Evolutionary conservation across 768 basidiomycete genomes (phyloP).

Genomic region (Sarcomyxa edulis): DNA sequence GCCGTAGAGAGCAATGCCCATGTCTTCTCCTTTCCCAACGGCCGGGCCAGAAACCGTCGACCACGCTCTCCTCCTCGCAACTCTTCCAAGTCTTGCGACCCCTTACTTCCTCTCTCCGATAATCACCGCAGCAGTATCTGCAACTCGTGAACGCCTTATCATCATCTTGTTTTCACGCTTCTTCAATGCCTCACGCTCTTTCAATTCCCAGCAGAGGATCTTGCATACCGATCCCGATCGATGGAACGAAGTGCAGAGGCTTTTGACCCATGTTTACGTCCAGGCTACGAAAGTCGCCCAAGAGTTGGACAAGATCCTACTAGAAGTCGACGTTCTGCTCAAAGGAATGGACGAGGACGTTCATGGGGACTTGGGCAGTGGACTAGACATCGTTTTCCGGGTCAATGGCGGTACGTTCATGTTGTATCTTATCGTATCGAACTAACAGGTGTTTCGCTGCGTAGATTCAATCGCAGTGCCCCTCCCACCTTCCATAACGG

Average conservation of each 20-base stretch:
- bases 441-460: not conserved
- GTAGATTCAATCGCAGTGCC: constrained; percentile 31
- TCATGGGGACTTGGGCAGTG: constrained; percentile 33
- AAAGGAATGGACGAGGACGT: constrained; percentile 46
- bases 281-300: constrained; percentile 77
- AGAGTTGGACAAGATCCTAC: constrained; percentile 58
- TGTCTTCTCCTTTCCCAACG: no score
- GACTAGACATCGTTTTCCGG: constrained; percentile 42
- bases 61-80: constrained; percentile 46
- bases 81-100: constrained; percentile 39
- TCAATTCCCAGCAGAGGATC: constrained; percentile 17
- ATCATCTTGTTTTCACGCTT: constrained; percentile 62
- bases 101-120: constrained; percentile 54
- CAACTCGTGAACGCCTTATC: constrained; percentile 44
- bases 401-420: constrained; percentile 44
- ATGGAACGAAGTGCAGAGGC: constrained; percentile 71
- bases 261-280: constrained; percentile 82
- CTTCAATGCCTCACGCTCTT: constrained; percentile 35
- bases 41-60: no score
- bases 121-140: constrained; percentile 44
- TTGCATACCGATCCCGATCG: constrained; percentile 38
- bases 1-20: no score
- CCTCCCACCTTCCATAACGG: constrained; percentile 36
- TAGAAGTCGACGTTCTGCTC: constrained; percentile 77
- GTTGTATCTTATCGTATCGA: not conserved